Evolutionary conservation across 2,329 filamentous ascomycete species (phyloP).

Genomic region (Fusarium caatingaense): DNA sequence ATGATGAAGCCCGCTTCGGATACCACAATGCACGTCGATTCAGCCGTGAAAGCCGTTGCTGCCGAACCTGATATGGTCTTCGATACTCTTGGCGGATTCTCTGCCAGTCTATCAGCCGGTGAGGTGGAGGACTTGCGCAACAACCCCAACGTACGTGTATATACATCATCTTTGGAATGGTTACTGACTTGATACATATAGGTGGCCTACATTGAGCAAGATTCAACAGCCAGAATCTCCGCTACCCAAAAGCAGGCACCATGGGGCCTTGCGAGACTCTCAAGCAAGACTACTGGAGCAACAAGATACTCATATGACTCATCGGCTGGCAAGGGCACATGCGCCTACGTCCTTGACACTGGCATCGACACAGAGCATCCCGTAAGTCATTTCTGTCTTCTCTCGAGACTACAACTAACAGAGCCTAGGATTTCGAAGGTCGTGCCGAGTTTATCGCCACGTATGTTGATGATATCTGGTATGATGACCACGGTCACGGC

Average conservation of each 20-base stretch:
- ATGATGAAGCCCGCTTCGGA: constrained; percentile 5
- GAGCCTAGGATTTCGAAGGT: constrained; percentile 3
- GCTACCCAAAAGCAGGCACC: background rate
- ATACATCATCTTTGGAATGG: too few species aligned
- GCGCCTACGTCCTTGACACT: constrained; percentile 21
- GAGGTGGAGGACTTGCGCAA: constrained; percentile 9
- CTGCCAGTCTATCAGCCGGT: background rate
- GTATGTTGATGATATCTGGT: constrained; percentile 4
- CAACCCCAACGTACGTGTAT: constrained; percentile 5
- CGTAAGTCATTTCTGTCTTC: background rate
- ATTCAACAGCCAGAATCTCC: constrained; percentile 4
- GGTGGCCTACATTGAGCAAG: constrained; percentile 17
- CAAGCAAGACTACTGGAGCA: constrained; percentile 1
- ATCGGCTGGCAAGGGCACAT: background rate
- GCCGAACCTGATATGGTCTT: constrained; percentile 11
- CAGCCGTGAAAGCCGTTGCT: background rate
- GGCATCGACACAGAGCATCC: background rate
- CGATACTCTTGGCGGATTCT: constrained; percentile 2
- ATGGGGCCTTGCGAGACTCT: constrained; percentile 11
- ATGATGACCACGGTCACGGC: background rate
- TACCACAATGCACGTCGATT: background rate
- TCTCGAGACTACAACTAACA: rapidly evolving
- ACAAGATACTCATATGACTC: constrained; percentile 2
- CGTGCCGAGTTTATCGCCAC: constrained; percentile 13
- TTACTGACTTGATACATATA: background rate